Evolutionary conservation across 2,329 filamentous ascomycete genomes (phyloP), one percentile per base, ranked within the genome.

Genomic region (Fusarium subglutinans): DNA sequence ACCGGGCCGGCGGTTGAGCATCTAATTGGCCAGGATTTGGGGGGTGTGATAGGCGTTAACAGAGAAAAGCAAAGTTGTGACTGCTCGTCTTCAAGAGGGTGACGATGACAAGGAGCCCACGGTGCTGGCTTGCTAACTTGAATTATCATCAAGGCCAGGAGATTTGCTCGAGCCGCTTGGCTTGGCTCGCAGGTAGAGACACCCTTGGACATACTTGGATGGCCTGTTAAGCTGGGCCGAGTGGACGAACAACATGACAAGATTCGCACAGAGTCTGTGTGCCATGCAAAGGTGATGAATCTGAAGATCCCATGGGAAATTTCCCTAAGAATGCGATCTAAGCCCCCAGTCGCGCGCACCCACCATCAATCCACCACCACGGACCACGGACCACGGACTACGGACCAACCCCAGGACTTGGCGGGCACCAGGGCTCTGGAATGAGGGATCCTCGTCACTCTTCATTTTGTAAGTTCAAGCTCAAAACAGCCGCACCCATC

Each of bases 51-150:
- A 68, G 66, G 62, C 41, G 58, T 74, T 57, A 51, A 61, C 61
- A 64, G 53, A 66, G 69, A 75, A 78, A 75, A 78, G 76, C 71
- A 75, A 77, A 65, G 65, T 65, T 76, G 51, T 76, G 74, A 72
- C 66, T 70, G 62, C 70, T 78, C 68, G 66, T 73, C 66, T 73
- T 48, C 35, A 54, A 45, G 47, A 62, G 57, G 70, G 69, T 69
- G 70, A 69, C 53, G 53, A 69, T 53, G 54, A 59, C 65, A 65
- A 66, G 51, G 65, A 76, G 45, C 61, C 69, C 53, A 55, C 66
- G 63, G 61, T 37, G 50, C 57, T 61, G 61, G 60, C 66, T 72
- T 68, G 55, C 50, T 47, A 38, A 57, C 61, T 58, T 65, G 65
- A 65, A 69, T 72, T 69, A 55, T 44, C 51, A 69, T 61, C 54